Evolutionary conservation across 208 protist genomes (phyloP), one percentile per base, ranked within the genome.

Genomic region (Trypanosoma lewisi): DNA sequence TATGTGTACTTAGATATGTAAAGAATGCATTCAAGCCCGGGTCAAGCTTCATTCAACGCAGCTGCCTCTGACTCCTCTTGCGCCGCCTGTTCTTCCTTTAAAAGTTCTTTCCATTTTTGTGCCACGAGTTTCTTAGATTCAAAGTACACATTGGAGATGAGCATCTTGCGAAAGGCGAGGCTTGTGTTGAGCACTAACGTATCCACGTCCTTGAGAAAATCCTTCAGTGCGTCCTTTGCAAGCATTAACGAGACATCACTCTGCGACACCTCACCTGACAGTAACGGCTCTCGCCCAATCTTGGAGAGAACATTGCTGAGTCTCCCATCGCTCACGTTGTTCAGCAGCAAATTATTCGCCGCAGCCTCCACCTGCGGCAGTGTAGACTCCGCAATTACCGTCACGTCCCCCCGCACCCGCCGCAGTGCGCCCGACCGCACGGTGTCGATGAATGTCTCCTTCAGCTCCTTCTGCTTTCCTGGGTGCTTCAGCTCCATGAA

Each of bases 401-500:
- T 91, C n/a, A 86, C 71, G 45, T 87, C 75, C 19, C 73, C 79
- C 31, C 78, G 80, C 45, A 85, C 76, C 16, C 81, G 83, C 41
- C 74, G 73, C 75, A 89, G 68, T 27, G 85, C 86, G 25, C 80
- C 82, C 3, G 79, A 77, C 21, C 85, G 83, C 49, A 95, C 85
- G 17, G 89, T 95, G 70, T 91, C 83, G 23, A 93, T 69, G 64
- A 95, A 94, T 23, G 84, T 94, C 25, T 85, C 84, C 78, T 93
- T 92, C 30, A 92, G 71, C 61, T 95, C 89, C 77, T 91, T 78
- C 70, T 93, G 85, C 74, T 95, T 95, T n/a, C 85, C 85, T 4
- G 85, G 89, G 68, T 95, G 89, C 75, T 92, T 92, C 59, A 92
- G 59, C 64, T 95, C 85, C 85, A 93, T 92, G 56, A 95, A 95